Base-by-base conservation (phyloP, 352 stramenopile genomes). In the Elongisporangium prolatum region DNA sequence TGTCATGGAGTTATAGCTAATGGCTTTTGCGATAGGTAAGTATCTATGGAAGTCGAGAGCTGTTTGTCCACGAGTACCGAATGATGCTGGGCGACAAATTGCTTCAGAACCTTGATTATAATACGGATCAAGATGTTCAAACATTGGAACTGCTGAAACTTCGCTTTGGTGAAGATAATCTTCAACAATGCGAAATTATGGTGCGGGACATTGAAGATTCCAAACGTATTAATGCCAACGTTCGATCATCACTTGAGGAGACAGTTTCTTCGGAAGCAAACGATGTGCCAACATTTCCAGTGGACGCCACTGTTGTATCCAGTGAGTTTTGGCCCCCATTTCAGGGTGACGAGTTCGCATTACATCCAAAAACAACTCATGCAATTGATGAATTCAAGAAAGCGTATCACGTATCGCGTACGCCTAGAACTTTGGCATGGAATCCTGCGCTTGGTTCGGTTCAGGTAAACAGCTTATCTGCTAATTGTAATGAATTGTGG, bases 61-160 rank as follows among this genome's bases (percentile, higher is more conserved):
- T 99, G 16, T 99, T 99, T 74, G 95, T 99, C n/a, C 97, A 97
- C 73, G 97, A 99, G 73, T 99, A 99, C 68, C 78, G 96, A 18
- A 81, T 98, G 61, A 98, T 99, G 92, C 75, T 99, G 22, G 96
- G 96, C 0, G 96, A 99, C 67, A 98, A 98, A 61, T 72, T 99
- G 18, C 76, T 99, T 14, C 75, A 88, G 11, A 98, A 97, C 68
- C 69, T 96, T 7, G 82, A 97, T 44, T 99, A 95, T 65, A 79
- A 98, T 64, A 98, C 95, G 0, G 96, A 98, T 64, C 81, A 86
- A 18, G 87, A 98, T 56, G 88, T 93, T 9, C 91, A 97, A 64
- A 99, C 97, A 48, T 68, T 99, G 0, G 97, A 99, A 67, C 67
- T 99, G 20, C 80, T 99, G 7, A 99, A 99, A 65, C 68, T 99